Percentiles rank a stretch among this genome's conserved stretches.
Conservation (phyloP, 1,284 basidiomycete genomes). For the Ustilago crameri region DNA sequence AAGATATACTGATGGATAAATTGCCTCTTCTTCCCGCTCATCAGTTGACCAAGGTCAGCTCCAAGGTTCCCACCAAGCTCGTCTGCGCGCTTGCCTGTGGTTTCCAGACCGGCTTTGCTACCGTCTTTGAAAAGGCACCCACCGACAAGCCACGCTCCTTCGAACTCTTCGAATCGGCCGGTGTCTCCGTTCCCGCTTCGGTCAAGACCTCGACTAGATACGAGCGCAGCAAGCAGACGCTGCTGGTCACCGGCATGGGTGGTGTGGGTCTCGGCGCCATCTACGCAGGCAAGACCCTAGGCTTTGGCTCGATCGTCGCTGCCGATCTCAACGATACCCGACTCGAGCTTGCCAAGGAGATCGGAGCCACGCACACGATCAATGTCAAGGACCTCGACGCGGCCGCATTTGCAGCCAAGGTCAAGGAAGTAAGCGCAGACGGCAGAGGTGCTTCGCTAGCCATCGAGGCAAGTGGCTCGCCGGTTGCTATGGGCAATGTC, state of each 20-base stretch:
- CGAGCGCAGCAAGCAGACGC: slow-evolving; percentile 29
- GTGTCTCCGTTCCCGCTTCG: slow-evolving; percentile 9
- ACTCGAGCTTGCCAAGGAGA: slow-evolving; percentile 24
- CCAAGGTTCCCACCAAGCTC: slow-evolving; percentile 22
- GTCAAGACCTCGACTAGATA: slow-evolving; percentile 3
- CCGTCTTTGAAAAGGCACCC: slow-evolving; percentile 31
- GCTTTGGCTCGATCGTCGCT: slow-evolving; percentile 22
- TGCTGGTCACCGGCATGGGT: slow-evolving; percentile 25
- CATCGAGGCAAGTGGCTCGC: slow-evolving; percentile 23
- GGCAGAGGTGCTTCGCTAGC: slow-evolving; percentile 20
- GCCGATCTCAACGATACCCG: slow-evolving; percentile 25
- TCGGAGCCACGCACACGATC: slow-evolving; percentile 23
- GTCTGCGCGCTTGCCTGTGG: slow-evolving; percentile 28
- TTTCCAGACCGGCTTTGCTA: slow-evolving; percentile 34
- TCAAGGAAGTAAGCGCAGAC: slow-evolving; percentile 27
- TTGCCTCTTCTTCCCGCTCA: neutral
- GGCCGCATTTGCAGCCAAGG: slow-evolving; percentile 18
- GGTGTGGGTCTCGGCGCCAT: slow-evolving; percentile 29
- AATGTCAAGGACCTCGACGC: slow-evolving; percentile 17
- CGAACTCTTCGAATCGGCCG: slow-evolving; percentile 17
- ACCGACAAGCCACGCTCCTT: slow-evolving; percentile 19
- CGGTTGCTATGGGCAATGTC: slow-evolving; percentile 12
- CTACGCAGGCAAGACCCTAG: slow-evolving; percentile 22
- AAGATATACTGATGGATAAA: neutral
- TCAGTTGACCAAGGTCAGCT: slow-evolving; percentile 33